Conservation (phyloP, 495 filamentous ascomycete genomes). For the Echria macrotheca region DNA sequence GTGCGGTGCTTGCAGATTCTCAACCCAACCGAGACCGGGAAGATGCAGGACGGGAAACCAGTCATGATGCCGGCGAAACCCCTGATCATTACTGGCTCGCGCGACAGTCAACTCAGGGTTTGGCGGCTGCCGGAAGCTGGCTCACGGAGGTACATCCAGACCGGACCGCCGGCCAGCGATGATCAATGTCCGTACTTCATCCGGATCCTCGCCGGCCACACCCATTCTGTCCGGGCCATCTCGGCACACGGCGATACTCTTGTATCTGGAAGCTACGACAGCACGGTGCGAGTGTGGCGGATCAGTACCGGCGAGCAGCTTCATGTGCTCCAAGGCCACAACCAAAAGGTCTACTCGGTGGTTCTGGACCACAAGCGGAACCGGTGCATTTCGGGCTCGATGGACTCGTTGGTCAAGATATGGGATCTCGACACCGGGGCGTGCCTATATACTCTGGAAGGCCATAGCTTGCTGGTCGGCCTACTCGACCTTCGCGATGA, state of each 20-base stretch:
- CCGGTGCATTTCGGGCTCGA: slow-evolving; percentile 94
- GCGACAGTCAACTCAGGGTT: slow-evolving; percentile 88
- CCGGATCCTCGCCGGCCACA: slow-evolving; percentile 78
- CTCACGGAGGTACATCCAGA: slow-evolving; percentile 69
- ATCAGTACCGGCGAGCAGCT: slow-evolving; percentile 92
- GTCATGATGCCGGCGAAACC: slow-evolving; percentile 88
- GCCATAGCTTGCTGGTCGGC: slow-evolving; percentile 89
- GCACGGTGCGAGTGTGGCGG: slow-evolving; percentile 92
- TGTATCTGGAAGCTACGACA: slow-evolving; percentile 99
- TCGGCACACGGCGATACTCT: slow-evolving; percentile 92
- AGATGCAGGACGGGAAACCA: slow-evolving; percentile 62
- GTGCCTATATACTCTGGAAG: slow-evolving; percentile 84
- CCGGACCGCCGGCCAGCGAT: slow-evolving; percentile 69
- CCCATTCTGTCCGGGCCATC: slow-evolving; percentile 95
- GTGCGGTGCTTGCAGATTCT: slow-evolving; percentile 95
- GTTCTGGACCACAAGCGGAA: slow-evolving; percentile 89
- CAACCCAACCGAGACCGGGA: slow-evolving; percentile 74
- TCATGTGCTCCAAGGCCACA: slow-evolving; percentile 82
- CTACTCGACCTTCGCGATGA: slow-evolving; percentile 83
- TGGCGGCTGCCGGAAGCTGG: slow-evolving; percentile 89
- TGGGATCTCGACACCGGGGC: slow-evolving; percentile 92
- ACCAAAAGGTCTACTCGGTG: slow-evolving; percentile 94
- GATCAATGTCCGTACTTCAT: slow-evolving; percentile 91
- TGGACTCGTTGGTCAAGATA: slow-evolving; percentile 97
- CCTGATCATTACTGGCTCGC: slow-evolving; percentile 94